phyloP scores from a whole-genome alignment of 257 asterid genomes.

The Gentiana straminea region DNA sequence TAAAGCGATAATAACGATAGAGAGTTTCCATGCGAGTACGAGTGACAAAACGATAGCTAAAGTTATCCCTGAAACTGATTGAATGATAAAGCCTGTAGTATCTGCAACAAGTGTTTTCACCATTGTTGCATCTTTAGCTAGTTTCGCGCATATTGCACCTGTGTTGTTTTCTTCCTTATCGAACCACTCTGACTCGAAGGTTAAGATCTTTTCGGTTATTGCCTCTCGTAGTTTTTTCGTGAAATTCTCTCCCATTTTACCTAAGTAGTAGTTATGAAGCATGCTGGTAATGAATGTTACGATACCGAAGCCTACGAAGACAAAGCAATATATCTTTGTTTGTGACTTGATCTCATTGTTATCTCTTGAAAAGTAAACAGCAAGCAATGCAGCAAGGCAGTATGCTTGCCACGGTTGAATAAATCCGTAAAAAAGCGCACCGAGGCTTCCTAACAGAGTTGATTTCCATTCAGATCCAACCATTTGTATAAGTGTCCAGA shows the following conservation, averaged over 20 bases:
- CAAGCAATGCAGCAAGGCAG: slow-evolving; percentile 34
- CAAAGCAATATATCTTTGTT: slow-evolving; percentile 28
- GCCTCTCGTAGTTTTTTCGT: slow-evolving; percentile 29
- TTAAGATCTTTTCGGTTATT: slow-evolving; percentile 28
- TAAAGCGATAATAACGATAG: slow-evolving; percentile 23
- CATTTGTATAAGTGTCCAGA: slow-evolving; percentile 24
- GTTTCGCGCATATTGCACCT: slow-evolving; percentile 34
- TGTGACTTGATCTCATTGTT: slow-evolving; percentile 28
- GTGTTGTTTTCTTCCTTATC: slow-evolving; percentile 30
- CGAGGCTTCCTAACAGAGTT: slow-evolving; percentile 29
- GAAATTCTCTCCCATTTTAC: slow-evolving; percentile 41
- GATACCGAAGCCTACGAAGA: slow-evolving; percentile 20
- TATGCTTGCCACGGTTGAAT: slow-evolving; percentile 29
- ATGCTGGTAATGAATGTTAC: slow-evolving; percentile 26
- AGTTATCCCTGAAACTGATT: slow-evolving; percentile 23
- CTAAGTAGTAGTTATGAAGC: slow-evolving; percentile 42
- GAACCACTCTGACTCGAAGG: slow-evolving; percentile 46
- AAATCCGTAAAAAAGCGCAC: slow-evolving; percentile 33
- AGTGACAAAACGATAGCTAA: slow-evolving; percentile 29
- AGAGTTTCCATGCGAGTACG: slow-evolving; percentile 31
- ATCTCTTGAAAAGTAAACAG: slow-evolving; percentile 25
- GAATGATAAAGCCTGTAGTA: slow-evolving; percentile 27
- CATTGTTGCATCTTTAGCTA: slow-evolving; percentile 33
- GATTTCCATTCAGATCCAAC: slow-evolving; percentile 38
- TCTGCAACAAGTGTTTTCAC: slow-evolving; percentile 45